Conservation (phyloP, 345 rosid species). For the Anacardium occidentale region DNA sequence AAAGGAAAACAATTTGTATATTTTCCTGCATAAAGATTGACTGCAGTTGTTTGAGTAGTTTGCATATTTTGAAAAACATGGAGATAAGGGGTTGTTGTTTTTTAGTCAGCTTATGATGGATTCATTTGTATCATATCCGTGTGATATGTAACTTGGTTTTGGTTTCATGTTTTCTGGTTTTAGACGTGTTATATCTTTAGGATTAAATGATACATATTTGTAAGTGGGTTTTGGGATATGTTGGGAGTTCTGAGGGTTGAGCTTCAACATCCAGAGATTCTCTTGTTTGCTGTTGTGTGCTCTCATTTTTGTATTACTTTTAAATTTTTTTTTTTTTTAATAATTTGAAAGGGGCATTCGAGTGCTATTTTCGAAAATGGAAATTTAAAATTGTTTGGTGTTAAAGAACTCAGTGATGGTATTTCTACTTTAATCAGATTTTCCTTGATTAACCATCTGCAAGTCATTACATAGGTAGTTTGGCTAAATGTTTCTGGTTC, state of each 20-base stretch:
- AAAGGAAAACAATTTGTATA: not conserved
- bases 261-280: not conserved
- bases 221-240: not conserved
- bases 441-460: not conserved
- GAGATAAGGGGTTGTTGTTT: not conserved
- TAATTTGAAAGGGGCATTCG: not conserved
- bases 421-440: not conserved
- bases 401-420: not conserved
- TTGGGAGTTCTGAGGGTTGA: not conserved
- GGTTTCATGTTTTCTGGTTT: not conserved
- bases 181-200: not conserved
- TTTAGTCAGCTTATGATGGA: not conserved
- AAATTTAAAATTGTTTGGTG: not conserved
- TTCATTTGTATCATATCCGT: not conserved
- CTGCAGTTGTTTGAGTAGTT: too few relatives aligned
- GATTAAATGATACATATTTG: too few relatives aligned
- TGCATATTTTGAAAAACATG: not conserved
- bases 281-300: not conserved
- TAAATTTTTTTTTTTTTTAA: too few relatives aligned
- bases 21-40: not conserved
- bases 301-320: not conserved
- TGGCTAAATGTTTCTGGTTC: slow-evolving; percentile 1
- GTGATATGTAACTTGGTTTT: slow-evolving; percentile 2
- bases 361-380: not conserved
- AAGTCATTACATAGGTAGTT: not conserved